Percentiles rank a stretch among this genome's conserved stretches.
These are phyloP conservation scores for Fraxinus greggii DNA, from an alignment of 305 asterid species.

Conservation along the genomic window DNA sequence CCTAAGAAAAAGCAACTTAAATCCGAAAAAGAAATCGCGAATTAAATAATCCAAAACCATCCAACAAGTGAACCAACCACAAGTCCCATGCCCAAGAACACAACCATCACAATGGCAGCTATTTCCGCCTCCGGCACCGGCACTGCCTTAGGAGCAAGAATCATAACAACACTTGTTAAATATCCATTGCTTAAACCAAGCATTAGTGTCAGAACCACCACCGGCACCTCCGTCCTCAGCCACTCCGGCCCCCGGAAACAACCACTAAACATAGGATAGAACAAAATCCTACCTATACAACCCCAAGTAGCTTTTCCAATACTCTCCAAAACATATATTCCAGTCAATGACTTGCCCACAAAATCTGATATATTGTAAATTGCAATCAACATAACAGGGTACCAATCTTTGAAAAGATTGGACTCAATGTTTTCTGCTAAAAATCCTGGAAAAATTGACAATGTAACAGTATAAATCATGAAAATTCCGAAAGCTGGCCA, in stretches of 20 bases:
- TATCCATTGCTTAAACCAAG: conserved; percentile 72
- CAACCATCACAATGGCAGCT: conserved; percentile 70
- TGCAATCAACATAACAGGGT: conserved; percentile 56
- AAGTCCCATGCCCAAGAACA: conserved; percentile 63
- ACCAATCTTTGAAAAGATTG: conserved; percentile 56
- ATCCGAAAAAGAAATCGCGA: background rate
- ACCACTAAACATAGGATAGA: conserved; percentile 56
- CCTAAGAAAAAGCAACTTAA: background rate
- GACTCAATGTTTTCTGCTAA: conserved; percentile 62
- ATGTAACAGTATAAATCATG: conserved; percentile 60
- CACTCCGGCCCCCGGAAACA: conserved; percentile 74
- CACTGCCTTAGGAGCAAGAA: conserved; percentile 69
- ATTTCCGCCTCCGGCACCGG: conserved; percentile 55
- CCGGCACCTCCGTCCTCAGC: conserved; percentile 65
- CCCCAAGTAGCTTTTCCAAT: conserved; percentile 57
- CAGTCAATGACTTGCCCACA: conserved; percentile 58
- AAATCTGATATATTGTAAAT: conserved; percentile 61
- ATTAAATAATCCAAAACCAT: conserved; percentile 77
- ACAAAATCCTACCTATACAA: conserved; percentile 52
- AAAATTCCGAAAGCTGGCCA: conserved; percentile 67
- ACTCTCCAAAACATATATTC: conserved; percentile 37
- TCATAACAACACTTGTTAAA: conserved; percentile 81
- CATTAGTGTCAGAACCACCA: conserved; percentile 49
- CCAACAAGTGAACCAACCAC: conserved; percentile 69
- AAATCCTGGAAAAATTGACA: conserved; percentile 78